Evolutionary conservation across 2,329 filamentous ascomycete species (phyloP), one percentile per base, ranked within the genome.

Genomic region (Cryoendolithus antarcticus): DNA sequence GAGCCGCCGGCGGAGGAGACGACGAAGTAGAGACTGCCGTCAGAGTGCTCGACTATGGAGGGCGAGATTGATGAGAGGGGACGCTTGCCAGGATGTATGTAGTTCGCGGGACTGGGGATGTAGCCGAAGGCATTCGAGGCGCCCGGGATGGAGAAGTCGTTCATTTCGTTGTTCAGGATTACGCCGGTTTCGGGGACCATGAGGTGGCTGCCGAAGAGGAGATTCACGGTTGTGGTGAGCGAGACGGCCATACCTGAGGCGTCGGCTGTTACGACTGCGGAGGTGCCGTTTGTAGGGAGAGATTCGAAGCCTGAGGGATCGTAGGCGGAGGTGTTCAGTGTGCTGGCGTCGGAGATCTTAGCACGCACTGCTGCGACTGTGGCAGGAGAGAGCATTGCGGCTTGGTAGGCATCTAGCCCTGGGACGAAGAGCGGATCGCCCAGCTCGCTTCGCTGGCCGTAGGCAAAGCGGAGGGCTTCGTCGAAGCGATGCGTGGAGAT

Each of bases 391-490:
- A 95, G 61, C 69, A 96, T 82, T 2, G 69, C 57, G 1, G 67
- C 57, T 59, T 95, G 78, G 48, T 82, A 80, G 6, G 63, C 58
- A 6, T 68, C 62, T 37, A 89, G 65, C 24, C 74, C 74, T 1
- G 67, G 48, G 3, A 93, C 74, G 56, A 81, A 94, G 1, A 64
- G 67, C 0, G 89, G 91, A 57, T 96, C 91, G 4, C 86, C 89
- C 0, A 96, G 72, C 21, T 79, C 70, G n/a, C 77, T 71, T 41
- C 86, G 77, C 50, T 62, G 51, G 30, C 80, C 86, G 56, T 95
- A 96, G 2, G 76, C 86, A 58, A 93, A 96, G 13, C 86, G 75
- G 65, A 94, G 85, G 9, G 86, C 82, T 66, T 96, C 91, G 53
- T 86, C 77, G 47, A 94, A 72, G 9, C 83, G 75, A 61, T 96